Conservation (phyloP, 441 rosid genomes). For the Populus hybrid region DNA sequence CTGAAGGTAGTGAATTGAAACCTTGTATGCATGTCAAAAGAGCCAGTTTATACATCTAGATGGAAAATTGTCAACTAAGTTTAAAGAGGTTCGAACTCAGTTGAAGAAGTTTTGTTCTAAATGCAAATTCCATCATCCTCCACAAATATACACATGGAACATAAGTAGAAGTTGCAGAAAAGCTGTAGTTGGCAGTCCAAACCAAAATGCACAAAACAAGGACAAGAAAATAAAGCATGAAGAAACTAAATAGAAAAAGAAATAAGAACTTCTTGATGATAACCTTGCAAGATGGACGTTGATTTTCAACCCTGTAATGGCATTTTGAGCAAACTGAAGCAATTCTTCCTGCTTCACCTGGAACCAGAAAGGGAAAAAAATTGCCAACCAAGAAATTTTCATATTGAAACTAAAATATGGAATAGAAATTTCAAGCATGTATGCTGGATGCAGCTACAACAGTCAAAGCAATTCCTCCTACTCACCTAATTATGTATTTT, state of each 20-base stretch:
- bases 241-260: background rate
- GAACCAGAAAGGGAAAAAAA: constrained; percentile 11
- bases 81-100: background rate
- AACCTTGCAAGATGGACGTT: constrained; percentile 82
- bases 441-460: background rate
- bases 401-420: constrained; percentile 1
- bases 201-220: background rate
- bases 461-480: background rate
- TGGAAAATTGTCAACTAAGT: background rate
- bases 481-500: background rate
- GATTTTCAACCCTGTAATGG: constrained; percentile 90
- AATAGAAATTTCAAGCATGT: background rate
- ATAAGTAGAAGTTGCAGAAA: background rate
- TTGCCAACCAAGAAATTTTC: constrained; percentile 18
- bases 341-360: constrained; percentile 97
- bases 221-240: background rate
- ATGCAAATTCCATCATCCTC: background rate
- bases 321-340: constrained; percentile 91
- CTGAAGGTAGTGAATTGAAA: background rate
- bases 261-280: background rate
- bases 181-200: background rate
- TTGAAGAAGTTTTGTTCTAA: background rate
- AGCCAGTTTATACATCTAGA: background rate
- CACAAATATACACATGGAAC: background rate
- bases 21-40: background rate